Percentiles rank a stretch among this genome's conserved stretches.
Evolutionary conservation across 805 yeast species (phyloP).

Genomic region (Candida silvicultrix): DNA sequence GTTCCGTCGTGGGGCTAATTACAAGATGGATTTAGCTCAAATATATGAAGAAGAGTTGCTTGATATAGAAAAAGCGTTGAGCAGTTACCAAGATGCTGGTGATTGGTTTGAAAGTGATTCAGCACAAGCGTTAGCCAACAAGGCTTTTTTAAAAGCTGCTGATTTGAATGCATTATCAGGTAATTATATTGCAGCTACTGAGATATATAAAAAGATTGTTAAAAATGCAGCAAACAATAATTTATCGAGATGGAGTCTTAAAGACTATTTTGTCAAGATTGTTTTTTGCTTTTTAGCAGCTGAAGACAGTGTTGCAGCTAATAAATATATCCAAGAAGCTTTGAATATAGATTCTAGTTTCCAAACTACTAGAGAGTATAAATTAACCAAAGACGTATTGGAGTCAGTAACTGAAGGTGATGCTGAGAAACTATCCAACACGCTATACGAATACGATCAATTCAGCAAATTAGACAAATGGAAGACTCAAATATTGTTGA

Average conservation of each 20-base stretch:
- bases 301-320: slow-evolving; percentile 83
- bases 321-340: slow-evolving; percentile 59
- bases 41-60: slow-evolving; percentile 71
- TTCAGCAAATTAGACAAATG: slow-evolving; percentile 85
- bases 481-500: slow-evolving; percentile 78
- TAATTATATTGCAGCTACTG: slow-evolving; percentile 71
- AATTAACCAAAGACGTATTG: slow-evolving; percentile 57
- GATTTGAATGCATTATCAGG: slow-evolving; percentile 76
- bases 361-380: slow-evolving; percentile 68
- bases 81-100: slow-evolving; percentile 85
- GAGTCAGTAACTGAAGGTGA: slow-evolving; percentile 79
- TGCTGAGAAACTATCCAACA: slow-evolving; percentile 64
- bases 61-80: slow-evolving; percentile 63
- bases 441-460: slow-evolving; percentile 79
- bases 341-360: slow-evolving; percentile 71
- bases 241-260: slow-evolving; percentile 83
- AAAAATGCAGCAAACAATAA: slow-evolving; percentile 67
- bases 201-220: slow-evolving; percentile 72
- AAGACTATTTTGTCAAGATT: slow-evolving; percentile 84
- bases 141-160: slow-evolving; percentile 84
- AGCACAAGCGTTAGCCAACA: slow-evolving; percentile 84
- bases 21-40: slow-evolving; percentile 85
- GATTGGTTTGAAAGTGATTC: slow-evolving; percentile 94
- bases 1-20: slow-evolving; percentile 93
- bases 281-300: slow-evolving; percentile 78